Conservation (phyloP, 202 grass and related monocot species). For the Zoysia matrella region DNA sequence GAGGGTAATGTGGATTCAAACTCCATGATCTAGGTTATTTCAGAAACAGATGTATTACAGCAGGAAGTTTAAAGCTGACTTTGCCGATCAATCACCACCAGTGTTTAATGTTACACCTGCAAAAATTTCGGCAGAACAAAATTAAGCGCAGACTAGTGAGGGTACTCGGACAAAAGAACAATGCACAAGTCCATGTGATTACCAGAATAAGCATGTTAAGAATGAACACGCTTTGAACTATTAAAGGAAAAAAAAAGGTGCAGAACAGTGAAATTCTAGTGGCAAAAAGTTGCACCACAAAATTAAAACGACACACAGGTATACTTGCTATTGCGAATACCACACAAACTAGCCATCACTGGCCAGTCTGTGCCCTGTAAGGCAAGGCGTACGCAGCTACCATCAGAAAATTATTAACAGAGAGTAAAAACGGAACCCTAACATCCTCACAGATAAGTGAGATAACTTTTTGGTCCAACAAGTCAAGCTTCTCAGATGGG, state of each 20-base stretch:
- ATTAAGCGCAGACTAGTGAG: constrained; percentile 1
- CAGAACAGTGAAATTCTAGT: background rate
- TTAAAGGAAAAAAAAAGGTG: background rate
- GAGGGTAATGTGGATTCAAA: constrained; percentile 10
- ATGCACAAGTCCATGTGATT: too few species aligned
- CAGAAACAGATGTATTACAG: background rate
- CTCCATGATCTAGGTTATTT: constrained; percentile 29
- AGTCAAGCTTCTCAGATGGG: too few species aligned
- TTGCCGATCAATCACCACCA: background rate
- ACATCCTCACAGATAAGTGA: background rate
- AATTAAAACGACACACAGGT: background rate
- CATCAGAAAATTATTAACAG: background rate
- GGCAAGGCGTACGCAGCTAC: background rate
- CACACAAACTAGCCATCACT: background rate
- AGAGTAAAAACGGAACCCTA: background rate
- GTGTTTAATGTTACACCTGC: constrained; percentile 36
- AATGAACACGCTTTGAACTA: background rate
- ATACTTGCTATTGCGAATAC: background rate
- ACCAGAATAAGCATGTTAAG: background rate
- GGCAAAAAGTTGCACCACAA: background rate
- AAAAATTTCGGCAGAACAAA: background rate
- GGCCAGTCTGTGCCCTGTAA: background rate
- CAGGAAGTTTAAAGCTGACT: background rate
- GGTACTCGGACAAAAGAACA: background rate
- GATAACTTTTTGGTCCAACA: background rate